phyloP scores from a whole-genome alignment of 495 filamentous ascomycete species.

The Aspergillus bertholletiae region DNA sequence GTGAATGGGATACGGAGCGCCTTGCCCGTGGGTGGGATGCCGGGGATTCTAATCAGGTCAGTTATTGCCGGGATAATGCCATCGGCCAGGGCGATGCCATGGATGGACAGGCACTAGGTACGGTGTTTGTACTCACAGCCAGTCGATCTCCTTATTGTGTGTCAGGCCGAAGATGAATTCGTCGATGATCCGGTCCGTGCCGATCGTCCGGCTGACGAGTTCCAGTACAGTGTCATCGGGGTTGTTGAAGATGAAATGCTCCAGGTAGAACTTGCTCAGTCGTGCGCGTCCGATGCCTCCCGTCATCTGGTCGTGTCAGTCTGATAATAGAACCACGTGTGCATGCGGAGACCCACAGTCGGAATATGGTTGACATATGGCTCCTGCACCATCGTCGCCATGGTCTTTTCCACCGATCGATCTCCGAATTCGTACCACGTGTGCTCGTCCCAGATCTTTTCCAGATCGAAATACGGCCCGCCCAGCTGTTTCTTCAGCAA shows the following conservation, averaged over 20 bases:
- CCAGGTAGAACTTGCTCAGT: constrained; percentile 63
- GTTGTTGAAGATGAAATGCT: constrained; percentile 73
- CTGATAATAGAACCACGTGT: constrained; percentile 30
- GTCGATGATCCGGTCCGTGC: constrained; percentile 55
- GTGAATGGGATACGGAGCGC: constrained; percentile 66
- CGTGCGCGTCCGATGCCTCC: constrained; percentile 65
- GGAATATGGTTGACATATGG: constrained; percentile 60
- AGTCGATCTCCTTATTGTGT: constrained; percentile 65
- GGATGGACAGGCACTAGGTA: not conserved
- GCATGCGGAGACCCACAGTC: constrained; percentile 29
- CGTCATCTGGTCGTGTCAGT: constrained; percentile 41
- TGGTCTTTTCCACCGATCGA: constrained; percentile 39
- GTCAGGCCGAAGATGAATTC: constrained; percentile 58
- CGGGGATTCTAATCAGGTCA: constrained; percentile 47
- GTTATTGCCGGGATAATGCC: constrained; percentile 34
- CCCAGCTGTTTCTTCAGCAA: constrained; percentile 31
- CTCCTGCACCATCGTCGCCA: constrained; percentile 55
- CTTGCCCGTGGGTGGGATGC: constrained; percentile 65
- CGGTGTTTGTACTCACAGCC: constrained; percentile 48
- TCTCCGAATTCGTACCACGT: constrained; percentile 36
- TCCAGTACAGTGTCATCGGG: constrained; percentile 62
- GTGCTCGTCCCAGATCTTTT: constrained; percentile 59
- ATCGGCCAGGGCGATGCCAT: not conserved
- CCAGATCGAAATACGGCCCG: constrained; percentile 53
- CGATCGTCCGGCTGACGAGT: constrained; percentile 66